Evolutionary conservation across 345 rosid genomes (phyloP).

Genomic region (Eucalyptus pumila): DNA sequence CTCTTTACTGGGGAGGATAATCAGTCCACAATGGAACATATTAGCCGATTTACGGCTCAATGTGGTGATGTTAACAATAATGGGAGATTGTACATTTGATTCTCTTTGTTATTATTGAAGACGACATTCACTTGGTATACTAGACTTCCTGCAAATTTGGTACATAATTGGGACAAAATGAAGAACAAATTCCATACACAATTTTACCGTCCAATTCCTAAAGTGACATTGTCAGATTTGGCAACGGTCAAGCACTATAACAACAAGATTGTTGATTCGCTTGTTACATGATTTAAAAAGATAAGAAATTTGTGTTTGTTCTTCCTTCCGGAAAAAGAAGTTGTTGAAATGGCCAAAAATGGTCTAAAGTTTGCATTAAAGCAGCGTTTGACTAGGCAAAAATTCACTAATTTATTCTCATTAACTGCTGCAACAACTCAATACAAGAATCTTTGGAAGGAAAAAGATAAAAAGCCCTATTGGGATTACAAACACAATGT

Average conservation of each 20-base stretch:
- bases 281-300: not conserved
- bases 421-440: not conserved
- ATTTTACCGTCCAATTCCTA: fast-evolving
- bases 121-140: too few relatives aligned
- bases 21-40: too few relatives aligned
- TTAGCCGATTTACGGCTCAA: not conserved
- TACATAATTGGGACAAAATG: not conserved
- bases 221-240: not conserved
- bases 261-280: not conserved
- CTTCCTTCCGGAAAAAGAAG: not conserved
- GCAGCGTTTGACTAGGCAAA: fast-evolving
- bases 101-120: not conserved
- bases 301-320: too few relatives aligned
- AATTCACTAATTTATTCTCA: not conserved
- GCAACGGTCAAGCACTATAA: not conserved
- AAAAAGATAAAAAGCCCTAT: too few relatives aligned
- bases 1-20: not conserved
- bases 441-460: not conserved
- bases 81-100: too few relatives aligned
- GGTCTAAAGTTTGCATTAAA: not conserved
- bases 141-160: not conserved
- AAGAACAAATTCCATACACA: not conserved
- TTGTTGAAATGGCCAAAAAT: not conserved
- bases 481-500: not conserved
- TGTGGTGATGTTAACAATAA: not conserved